Conservation (phyloP, 345 rosid species). For the thale cress (Arabidopsis thaliana) region TAIR10.1 NC_003070.9:6371501-6372000, state of each 20-base stretch:
- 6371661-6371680: background rate
- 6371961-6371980: slow-evolving; percentile 5
- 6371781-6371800: slow-evolving; percentile 92
- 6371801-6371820: slow-evolving; percentile 66
- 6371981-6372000: slow-evolving; percentile 11
- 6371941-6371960: background rate
- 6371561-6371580: slow-evolving; percentile 23
- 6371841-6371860: background rate
- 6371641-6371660: slow-evolving; percentile 59
- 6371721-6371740: slow-evolving; percentile 75
- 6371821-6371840: background rate
- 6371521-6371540: slow-evolving; percentile 13
- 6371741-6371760: slow-evolving; percentile 73
- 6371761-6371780: slow-evolving; percentile 78
- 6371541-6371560: slow-evolving; percentile 19
- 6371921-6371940: background rate
- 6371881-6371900: background rate
- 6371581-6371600: slow-evolving; percentile 28
- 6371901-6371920: background rate
- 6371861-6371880: background rate
- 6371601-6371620: slow-evolving; percentile 81
- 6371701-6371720: slow-evolving; percentile 35
- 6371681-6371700: slow-evolving; percentile 14
- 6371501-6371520: background rate
- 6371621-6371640: slow-evolving; percentile 76